These are phyloP conservation scores for Stereocaulon alpinum DNA, from an alignment of 495 filamentous ascomycete genomes.

Conservation along the genomic window DNA sequence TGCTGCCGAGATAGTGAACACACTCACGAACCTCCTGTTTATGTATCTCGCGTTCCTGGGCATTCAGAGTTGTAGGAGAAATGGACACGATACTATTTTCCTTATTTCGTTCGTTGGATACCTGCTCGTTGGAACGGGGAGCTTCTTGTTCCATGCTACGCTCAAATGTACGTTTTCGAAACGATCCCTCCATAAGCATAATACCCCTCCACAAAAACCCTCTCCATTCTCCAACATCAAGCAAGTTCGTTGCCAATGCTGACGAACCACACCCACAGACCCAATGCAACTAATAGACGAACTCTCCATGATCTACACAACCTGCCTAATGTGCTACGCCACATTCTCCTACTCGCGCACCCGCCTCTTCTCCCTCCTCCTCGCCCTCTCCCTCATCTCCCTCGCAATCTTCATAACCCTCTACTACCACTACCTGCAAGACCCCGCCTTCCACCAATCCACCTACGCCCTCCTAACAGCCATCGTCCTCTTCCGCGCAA, in stretches of 20 bases:
- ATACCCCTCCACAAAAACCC: too few species aligned
- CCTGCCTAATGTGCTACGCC: slow-evolving; percentile 83
- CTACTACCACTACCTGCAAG: slow-evolving; percentile 89
- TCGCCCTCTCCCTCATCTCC: slow-evolving; percentile 50
- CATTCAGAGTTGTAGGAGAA: slow-evolving; percentile 53
- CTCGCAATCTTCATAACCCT: slow-evolving; percentile 74
- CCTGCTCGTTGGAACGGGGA: slow-evolving; percentile 67
- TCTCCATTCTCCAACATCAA: too few species aligned
- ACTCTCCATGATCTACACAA: slow-evolving; percentile 96
- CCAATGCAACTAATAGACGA: slow-evolving; percentile 97
- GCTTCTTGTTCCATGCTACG: slow-evolving; percentile 73
- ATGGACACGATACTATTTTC: slow-evolving; percentile 67
- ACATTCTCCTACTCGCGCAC: slow-evolving; percentile 68
- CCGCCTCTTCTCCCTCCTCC: slow-evolving; percentile 37
- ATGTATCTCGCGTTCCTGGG: slow-evolving; percentile 64
- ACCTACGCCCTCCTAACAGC: slow-evolving; percentile 75
- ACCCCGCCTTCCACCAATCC: slow-evolving; percentile 87
- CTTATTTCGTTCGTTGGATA: slow-evolving; percentile 62
- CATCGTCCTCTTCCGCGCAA: slow-evolving; percentile 63
- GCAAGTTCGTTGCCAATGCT: too few species aligned
- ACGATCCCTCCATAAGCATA: too few species aligned
- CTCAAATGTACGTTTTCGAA: slow-evolving; percentile 44
- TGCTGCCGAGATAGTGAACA: slow-evolving; percentile 57
- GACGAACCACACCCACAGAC: slow-evolving; percentile 27
- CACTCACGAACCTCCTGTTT: slow-evolving; percentile 73